phyloP scores from a whole-genome alignment of 2,329 filamentous ascomycete genomes.

The Ophiostoma angusticollis region DNA sequence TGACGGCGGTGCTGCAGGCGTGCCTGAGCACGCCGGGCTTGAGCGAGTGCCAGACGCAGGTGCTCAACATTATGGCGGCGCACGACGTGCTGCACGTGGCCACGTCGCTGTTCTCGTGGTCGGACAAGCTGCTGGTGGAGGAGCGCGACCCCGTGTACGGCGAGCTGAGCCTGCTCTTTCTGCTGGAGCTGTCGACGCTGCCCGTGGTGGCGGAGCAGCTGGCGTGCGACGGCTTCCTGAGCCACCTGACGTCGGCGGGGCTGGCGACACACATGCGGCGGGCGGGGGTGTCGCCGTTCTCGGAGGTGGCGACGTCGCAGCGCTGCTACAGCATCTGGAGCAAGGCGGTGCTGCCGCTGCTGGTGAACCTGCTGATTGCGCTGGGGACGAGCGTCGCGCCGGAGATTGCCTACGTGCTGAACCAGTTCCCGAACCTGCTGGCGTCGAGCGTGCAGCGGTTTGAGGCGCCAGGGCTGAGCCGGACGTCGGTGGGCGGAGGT shows the following conservation, averaged over 20 bases:
- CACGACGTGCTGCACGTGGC: constrained; percentile 70
- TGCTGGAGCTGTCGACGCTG: constrained; percentile 75
- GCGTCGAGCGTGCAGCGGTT: constrained; percentile 59
- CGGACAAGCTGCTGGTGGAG: constrained; percentile 64
- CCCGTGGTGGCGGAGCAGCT: constrained; percentile 77
- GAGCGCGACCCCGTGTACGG: constrained; percentile 70
- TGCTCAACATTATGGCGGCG: constrained; percentile 55
- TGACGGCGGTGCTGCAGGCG: constrained; percentile 80
- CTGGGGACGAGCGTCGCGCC: constrained; percentile 71
- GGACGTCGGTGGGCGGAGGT: constrained; percentile 24
- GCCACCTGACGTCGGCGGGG: constrained; percentile 66
- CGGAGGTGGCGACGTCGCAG: constrained; percentile 51
- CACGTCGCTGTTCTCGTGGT: constrained; percentile 83
- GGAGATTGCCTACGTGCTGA: constrained; percentile 77
- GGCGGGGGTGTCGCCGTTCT: constrained; percentile 61
- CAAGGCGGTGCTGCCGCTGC: constrained; percentile 73
- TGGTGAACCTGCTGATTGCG: constrained; percentile 74
- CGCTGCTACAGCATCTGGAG: constrained; percentile 85
- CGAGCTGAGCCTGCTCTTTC: constrained; percentile 77
- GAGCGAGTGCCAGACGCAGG: constrained; percentile 55
- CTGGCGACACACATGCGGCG: constrained; percentile 67
- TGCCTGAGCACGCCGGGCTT: constrained; percentile 68
- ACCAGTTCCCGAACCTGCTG: constrained; percentile 75
- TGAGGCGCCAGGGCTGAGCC: constrained; percentile 44
- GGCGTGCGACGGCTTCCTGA: constrained; percentile 72